A percentile compares a stretch with the other conserved stretches of the same genome.
Evolutionary conservation across 2,329 filamentous ascomycete species (phyloP).

Genomic region (Alternaria sp.): DNA sequence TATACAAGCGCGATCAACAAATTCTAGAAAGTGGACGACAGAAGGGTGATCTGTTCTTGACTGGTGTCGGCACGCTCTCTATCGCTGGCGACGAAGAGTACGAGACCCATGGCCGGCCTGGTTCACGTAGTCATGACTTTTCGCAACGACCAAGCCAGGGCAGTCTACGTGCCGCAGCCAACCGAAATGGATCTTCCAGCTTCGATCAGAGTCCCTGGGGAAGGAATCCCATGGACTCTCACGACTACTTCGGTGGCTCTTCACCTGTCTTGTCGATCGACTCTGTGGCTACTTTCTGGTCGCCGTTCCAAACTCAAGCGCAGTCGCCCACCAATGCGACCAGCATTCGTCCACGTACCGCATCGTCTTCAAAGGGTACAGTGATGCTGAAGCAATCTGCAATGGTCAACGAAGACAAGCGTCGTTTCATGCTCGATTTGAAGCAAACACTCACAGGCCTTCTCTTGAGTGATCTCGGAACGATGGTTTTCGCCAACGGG

Average conservation of each 20-base stretch:
- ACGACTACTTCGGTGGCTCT: constrained; percentile 73
- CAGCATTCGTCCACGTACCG: constrained; percentile 70
- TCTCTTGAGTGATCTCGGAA: constrained; percentile 87
- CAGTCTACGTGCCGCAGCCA: constrained; percentile 66
- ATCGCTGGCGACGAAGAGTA: constrained; percentile 59
- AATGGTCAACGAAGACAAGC: constrained; percentile 72
- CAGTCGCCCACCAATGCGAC: constrained; percentile 70
- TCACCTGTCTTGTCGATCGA: constrained; percentile 77
- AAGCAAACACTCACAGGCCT: constrained; percentile 83
- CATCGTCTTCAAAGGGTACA: constrained; percentile 73
- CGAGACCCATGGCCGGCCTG: constrained; percentile 49
- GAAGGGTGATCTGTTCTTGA: constrained; percentile 59
- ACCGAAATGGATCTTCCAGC: constrained; percentile 73
- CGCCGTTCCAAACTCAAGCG: constrained; percentile 75
- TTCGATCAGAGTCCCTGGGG: constrained; percentile 74
- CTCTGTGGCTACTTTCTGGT: constrained; percentile 85
- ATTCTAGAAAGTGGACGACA: constrained; percentile 62
- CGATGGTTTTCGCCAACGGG: constrained; percentile 82
- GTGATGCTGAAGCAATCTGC: constrained; percentile 66
- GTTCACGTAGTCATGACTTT: constrained; percentile 55
- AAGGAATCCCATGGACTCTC: constrained; percentile 71
- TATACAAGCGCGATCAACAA: constrained; percentile 80
- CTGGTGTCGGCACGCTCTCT: constrained; percentile 57
- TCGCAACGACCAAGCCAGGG: constrained; percentile 62
- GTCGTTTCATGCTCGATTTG: constrained; percentile 78